Evolutionary conservation across 345 rosid species (phyloP), one percentile per base, ranked within the genome.

Genomic region (Heritiera fomes): DNA sequence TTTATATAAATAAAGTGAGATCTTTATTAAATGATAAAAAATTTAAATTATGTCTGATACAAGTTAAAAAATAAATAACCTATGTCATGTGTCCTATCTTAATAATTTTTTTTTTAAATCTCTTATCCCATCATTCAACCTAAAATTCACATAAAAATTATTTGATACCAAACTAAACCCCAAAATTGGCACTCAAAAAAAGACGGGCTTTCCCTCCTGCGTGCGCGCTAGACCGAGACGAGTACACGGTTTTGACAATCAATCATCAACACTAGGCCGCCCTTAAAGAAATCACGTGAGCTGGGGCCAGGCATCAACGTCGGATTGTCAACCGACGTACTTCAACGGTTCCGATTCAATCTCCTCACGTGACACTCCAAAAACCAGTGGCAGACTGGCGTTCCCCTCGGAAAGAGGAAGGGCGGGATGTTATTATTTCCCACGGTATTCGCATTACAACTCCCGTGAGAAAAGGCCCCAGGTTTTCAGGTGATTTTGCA

Each of bases 291-390:
- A 8, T 63, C 83, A 74, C 81, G 80, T 83, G 85, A 59, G 70
- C 3, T 40, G 61, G 81, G 74, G 46, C 83, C 82, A 73, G 10
- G 3, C 8, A 34, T 32, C 15, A 60, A 75, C 77, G 74, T 50
- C 50, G 0, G 70, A 61, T 53, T 72, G 18, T 32, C 20, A 8
- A 3, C 41, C 2, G 9, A 30, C 14, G 60, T 47, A 47, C 15
- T 46, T 23, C 0, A 13, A 77, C 78, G 82, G 85, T 17, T 5
- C 8, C 11, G 83, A 79, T 64, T 83, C 75, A 69, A 8, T 43
- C 55, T n/a, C 61, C 41, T 45, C 78, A 58, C 78, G 77, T 63
- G 82, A 67, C 10, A 45, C 9, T 17, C 52, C 43, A 17, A 4
- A 50, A 46, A 77, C 61, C 41, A 34, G 28, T 23, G 28, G 28